Conservation (phyloP, 179 eudicot genomes). For the Spinacia oleracea region DNA sequence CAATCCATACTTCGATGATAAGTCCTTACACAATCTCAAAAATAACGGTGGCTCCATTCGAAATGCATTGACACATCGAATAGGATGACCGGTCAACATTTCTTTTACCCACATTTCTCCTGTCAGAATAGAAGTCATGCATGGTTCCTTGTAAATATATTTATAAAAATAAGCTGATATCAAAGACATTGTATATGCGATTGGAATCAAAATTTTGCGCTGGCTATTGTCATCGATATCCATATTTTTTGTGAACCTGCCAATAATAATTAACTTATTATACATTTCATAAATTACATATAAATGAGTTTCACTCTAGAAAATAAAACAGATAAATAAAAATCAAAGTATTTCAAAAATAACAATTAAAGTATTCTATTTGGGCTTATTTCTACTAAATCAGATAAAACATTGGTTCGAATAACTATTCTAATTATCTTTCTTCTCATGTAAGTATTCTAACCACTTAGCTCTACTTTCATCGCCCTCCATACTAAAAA, state of each 20-base stretch:
- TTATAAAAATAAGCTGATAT: too few species aligned
- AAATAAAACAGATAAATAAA: too few species aligned
- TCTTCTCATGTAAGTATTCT: not conserved
- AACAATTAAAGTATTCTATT: not conserved
- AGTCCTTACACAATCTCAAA: too few species aligned
- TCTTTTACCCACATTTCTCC: too few species aligned
- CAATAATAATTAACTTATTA: not conserved
- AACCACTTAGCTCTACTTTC: too few species aligned
- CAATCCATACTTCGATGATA: too few species aligned
- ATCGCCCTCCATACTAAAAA: not conserved
- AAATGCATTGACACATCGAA: constrained; percentile 11
- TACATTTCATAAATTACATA: too few species aligned
- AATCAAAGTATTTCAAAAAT: not conserved
- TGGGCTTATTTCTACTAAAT: not conserved
- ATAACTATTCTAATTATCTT: not conserved
- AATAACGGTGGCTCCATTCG: too few species aligned
- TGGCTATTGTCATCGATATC: not conserved
- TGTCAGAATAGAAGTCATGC: too few species aligned
- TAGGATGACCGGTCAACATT: not conserved
- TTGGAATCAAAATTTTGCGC: not conserved
- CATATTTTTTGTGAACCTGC: not conserved
- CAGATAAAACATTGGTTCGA: not conserved
- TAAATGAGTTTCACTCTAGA: not conserved
- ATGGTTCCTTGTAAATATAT: too few species aligned
- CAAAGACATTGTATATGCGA: too few species aligned